Percentiles rank a stretch among this genome's conserved stretches.
Conservation (phyloP, 345 rosid genomes). For the Citrus maxima region DNA sequence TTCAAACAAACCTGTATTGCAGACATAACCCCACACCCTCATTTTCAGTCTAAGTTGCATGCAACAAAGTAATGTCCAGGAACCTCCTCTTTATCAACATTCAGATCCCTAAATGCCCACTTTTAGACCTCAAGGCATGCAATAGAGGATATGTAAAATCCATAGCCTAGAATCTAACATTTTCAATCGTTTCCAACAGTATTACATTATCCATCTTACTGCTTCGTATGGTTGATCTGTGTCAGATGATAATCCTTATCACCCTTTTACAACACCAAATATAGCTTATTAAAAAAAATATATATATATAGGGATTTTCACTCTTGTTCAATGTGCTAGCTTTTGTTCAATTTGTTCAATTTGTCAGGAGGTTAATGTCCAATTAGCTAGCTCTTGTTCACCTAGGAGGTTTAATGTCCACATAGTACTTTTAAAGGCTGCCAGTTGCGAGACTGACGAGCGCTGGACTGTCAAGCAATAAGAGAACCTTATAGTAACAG, state of each 20-base stretch:
- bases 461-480: neutral
- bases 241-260: neutral
- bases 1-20: neutral
- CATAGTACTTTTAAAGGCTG: neutral
- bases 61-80: neutral
- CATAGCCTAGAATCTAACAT: neutral
- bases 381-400: neutral
- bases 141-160: neutral
- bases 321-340: too few species aligned
- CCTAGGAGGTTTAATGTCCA: neutral
- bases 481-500: neutral
- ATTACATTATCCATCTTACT: neutral
- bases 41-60: neutral
- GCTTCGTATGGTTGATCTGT: neutral
- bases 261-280: neutral
- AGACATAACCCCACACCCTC: neutral
- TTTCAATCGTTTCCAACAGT: neutral
- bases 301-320: neutral
- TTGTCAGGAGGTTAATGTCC: neutral
- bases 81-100: neutral
- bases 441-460: neutral
- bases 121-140: neutral
- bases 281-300: too few species aligned
- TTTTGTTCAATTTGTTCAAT: neutral
- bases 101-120: neutral